Base-by-base conservation (phyloP, 148 eudicot species). In the Rheum nobile region DNA sequence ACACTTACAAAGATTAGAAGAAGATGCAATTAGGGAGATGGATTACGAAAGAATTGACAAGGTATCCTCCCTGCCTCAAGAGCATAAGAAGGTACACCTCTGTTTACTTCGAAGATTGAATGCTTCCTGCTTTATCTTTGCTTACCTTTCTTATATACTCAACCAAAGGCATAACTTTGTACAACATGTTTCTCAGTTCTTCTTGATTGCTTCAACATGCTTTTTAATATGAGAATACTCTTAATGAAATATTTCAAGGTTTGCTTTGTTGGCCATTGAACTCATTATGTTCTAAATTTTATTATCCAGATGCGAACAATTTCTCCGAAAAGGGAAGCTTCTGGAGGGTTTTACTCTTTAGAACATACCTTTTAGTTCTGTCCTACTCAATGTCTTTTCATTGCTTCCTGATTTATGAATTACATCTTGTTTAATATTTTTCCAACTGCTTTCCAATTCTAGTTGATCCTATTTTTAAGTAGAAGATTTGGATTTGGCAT, bases 401-500 rank as follows among this genome's bases (percentile, higher is more conserved):
- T 39, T 16, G 10, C 39, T 65, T 63, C 39, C 69, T 65, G 69
- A 6, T 65, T 24, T 32, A 65, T 31, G 39, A 31, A 26, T 24
- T 57, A 16, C 5, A 31, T 28, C 10, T 22, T 16, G 21, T 31
- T 32, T 32, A 4, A 8, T 8, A 1, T 34, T 32, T n/a, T 34
- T 8, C 22, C 12, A 31, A 31, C 21, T 14, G 9, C 70, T 32
- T 65, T 65, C 70, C 41, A 32, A 19, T 65, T 65, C 39, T 65
- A 31, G 17, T 37, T 0, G 38, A 32, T 70, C 6, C 21, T 61
- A 43, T 68, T 80, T 47, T 74, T 77, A 94, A 97, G 98, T 97
- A 67, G 96, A 89, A 74, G 98, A 94, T 76, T 78, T 94, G 76
- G 98, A 94, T 82, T 89, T 86, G 85, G 99, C 99, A 55, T 92